Evolutionary conservation across 2,329 filamentous ascomycete species (phyloP).

Genomic region (Xylariales sp.): DNA sequence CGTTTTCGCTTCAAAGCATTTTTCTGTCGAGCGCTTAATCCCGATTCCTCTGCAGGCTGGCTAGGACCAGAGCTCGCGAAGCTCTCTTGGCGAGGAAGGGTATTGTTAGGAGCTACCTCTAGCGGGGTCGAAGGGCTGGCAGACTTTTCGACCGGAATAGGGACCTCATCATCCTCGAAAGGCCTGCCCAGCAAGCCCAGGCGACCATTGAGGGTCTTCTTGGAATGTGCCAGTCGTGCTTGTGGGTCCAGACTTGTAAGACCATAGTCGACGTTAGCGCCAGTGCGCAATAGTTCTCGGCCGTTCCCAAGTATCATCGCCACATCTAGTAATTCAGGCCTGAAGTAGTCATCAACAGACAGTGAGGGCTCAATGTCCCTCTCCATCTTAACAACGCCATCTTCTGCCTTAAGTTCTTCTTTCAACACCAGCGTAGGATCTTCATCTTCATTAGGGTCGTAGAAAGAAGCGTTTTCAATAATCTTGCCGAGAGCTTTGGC

Average conservation of each 20-base stretch:
- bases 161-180: constrained; percentile 84
- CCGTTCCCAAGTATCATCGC: constrained; percentile 83
- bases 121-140: constrained; percentile 59
- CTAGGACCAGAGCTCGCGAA: constrained; percentile 51
- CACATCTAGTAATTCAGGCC: constrained; percentile 80
- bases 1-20: constrained; percentile 95
- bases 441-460: constrained; percentile 87
- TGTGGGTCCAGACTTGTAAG: constrained; percentile 84
- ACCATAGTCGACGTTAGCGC: constrained; percentile 81
- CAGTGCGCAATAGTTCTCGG: constrained; percentile 84
- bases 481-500: constrained; percentile 96
- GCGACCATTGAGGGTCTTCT: constrained; percentile 84
- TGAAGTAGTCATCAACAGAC: constrained; percentile 72
- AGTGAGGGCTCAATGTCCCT: constrained; percentile 63
- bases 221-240: constrained; percentile 84
- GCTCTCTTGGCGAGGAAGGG: constrained; percentile 53
- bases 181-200: constrained; percentile 87
- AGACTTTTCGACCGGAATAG: constrained; percentile 70
- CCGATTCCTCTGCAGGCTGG: constrained; percentile 69
- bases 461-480: constrained; percentile 85
- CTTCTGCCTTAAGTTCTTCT: constrained; percentile 55
- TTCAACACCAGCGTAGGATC: constrained; percentile 58
- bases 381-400: constrained; percentile 68
- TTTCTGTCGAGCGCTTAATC: constrained; percentile 89
- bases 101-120: constrained; percentile 53